These are phyloP conservation scores for Solanum tarapatanum DNA, from an alignment of 257 asterid species.

Conservation along the genomic window DNA sequence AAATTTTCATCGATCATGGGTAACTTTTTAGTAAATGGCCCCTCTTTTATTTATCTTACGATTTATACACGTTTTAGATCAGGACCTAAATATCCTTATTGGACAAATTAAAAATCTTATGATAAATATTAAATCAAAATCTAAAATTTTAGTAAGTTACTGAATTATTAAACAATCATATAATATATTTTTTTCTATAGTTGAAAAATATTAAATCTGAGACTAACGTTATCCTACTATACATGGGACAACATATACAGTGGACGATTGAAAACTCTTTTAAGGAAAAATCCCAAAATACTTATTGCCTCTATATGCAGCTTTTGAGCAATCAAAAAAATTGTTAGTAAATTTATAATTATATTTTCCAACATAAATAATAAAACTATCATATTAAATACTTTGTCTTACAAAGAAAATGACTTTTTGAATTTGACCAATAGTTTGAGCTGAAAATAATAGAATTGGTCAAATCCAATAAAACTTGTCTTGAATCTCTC, in stretches of 20 bases:
- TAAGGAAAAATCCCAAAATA: background rate
- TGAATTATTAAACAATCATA: background rate
- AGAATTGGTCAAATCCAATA: background rate
- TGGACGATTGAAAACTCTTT: background rate
- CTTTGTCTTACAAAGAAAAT: background rate
- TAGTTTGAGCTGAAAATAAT: background rate
- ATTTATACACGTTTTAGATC: no score
- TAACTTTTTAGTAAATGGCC: background rate
- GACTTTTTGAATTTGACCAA: background rate
- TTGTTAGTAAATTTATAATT: background rate
- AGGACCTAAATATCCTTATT: no score
- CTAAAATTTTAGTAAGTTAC: background rate
- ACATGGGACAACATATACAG: background rate
- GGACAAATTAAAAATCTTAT: no score
- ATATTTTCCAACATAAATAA: background rate
- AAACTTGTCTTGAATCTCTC: background rate
- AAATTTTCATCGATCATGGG: no score
- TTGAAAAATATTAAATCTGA: background rate
- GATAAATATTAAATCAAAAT: background rate
- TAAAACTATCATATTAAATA: background rate
- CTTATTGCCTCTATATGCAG: background rate
- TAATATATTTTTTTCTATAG: background rate
- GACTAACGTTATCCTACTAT: background rate
- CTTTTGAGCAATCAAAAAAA: background rate
- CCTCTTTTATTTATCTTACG: background rate